Conservation (phyloP, 176 grass and related monocot genomes). For the Thinopyrum elongatum region DNA sequence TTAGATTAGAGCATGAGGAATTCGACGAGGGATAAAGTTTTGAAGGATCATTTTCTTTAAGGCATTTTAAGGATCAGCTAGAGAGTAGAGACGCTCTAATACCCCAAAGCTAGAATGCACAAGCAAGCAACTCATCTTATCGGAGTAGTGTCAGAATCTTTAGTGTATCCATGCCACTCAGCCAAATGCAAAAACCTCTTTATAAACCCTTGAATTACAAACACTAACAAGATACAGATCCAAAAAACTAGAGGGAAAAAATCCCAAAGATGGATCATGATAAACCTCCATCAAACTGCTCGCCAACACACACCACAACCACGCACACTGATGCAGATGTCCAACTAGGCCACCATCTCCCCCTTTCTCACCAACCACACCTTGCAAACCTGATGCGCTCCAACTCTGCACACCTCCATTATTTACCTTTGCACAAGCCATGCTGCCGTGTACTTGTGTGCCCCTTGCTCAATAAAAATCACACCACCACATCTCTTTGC, state of each 20-base stretch:
- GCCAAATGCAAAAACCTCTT: neutral
- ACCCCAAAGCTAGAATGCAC: too few species aligned
- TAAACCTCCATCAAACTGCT: neutral
- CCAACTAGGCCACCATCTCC: neutral
- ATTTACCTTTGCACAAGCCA: constrained; percentile 16
- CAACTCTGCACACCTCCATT: constrained; percentile 27
- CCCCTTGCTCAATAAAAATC: constrained; percentile 20
- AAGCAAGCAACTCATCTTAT: too few species aligned
- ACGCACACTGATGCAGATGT: neutral
- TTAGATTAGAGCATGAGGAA: too few species aligned
- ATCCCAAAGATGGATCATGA: neutral
- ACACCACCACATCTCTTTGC: neutral
- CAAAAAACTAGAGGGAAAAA: neutral
- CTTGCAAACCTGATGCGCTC: neutral
- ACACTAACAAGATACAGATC: neutral
- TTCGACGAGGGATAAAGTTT: too few species aligned
- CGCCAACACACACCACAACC: neutral
- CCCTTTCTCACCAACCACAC: neutral
- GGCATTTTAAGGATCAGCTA: too few species aligned
- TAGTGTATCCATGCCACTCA: neutral
- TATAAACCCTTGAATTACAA: neutral
- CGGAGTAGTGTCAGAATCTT: neutral
- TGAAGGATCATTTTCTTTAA: too few species aligned
- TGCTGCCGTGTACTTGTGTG: neutral
- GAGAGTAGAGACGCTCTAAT: too few species aligned